Evolutionary conservation across 306 rosid species (phyloP).

Genomic region (Sphenostylis stenocarpa): DNA sequence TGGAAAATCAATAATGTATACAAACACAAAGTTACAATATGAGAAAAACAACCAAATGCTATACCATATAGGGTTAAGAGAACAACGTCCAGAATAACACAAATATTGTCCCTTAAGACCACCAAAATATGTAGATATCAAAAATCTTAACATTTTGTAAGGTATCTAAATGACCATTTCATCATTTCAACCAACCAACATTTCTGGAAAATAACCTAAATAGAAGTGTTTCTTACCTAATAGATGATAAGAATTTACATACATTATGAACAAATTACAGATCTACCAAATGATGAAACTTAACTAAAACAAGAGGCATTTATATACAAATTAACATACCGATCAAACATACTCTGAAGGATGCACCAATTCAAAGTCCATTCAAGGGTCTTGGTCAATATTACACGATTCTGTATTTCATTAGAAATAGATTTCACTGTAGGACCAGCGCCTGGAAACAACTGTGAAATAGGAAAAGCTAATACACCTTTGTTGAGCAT

Average conservation of each 20-base stretch:
- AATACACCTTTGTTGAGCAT: slow-evolving; percentile 94
- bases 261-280: slow-evolving; percentile 11
- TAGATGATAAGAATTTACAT: background rate
- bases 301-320: background rate
- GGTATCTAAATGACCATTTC: slow-evolving; percentile 17
- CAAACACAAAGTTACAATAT: background rate
- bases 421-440: slow-evolving; percentile 48
- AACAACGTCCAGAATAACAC: background rate
- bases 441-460: slow-evolving; percentile 95
- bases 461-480: slow-evolving; percentile 84
- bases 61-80: background rate
- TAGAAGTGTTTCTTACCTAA: background rate
- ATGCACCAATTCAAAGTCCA: slow-evolving; percentile 99
- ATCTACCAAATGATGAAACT: slow-evolving; percentile 20
- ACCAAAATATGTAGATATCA: background rate
- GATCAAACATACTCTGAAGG: slow-evolving; percentile 96
- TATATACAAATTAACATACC: slow-evolving; percentile 50
- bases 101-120: background rate
- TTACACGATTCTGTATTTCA: slow-evolving; percentile 55
- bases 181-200: slow-evolving; percentile 16
- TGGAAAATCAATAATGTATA: background rate
- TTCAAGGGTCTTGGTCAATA: slow-evolving; percentile 86
- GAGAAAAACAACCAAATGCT: background rate
- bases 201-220: background rate
- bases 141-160: background rate